A percentile compares a stretch with the other conserved stretches of the same genome.
Evolutionary conservation across 495 filamentous ascomycete species (phyloP).

Genomic region (Aspergillus diversus): DNA sequence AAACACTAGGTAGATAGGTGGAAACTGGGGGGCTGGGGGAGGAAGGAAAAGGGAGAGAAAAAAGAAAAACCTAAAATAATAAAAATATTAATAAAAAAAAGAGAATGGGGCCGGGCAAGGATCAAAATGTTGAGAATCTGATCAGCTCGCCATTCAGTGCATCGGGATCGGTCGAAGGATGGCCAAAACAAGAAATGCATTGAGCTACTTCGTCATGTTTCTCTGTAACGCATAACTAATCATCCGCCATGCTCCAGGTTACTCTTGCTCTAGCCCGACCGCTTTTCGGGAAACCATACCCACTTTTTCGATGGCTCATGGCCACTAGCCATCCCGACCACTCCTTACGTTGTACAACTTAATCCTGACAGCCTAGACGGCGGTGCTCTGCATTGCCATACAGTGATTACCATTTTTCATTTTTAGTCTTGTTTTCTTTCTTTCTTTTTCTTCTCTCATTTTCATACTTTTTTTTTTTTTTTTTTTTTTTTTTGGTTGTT

Average conservation of each 20-base stretch:
- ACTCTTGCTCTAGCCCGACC: constrained; percentile 4
- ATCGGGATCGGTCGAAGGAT: no score
- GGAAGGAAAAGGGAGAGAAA: neutral
- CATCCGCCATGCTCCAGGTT: neutral
- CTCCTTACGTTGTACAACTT: constrained; percentile 21
- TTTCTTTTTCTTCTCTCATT: constrained; percentile 1
- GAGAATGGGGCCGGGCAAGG: no score
- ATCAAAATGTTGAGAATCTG: no score
- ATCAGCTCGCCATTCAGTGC: no score
- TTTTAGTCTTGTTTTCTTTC: neutral
- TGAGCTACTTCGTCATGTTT: neutral
- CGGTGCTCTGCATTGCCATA: neutral
- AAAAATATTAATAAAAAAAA: no score
- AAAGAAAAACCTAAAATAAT: neutral
- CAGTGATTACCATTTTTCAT: neutral
- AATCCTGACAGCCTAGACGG: constrained; percentile 12
- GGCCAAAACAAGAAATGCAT: no score
- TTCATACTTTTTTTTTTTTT: neutral
- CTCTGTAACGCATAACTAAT: neutral
- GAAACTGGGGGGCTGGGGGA: no score
- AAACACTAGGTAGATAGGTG: neutral
- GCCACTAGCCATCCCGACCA: constrained; percentile 16
- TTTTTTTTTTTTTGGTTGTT: neutral
- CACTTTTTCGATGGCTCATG: neutral
- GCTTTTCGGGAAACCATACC: constrained; percentile 7